phyloP scores from a whole-genome alignment of 2,329 filamentous ascomycete genomes.

The Fusarium secorum region DNA sequence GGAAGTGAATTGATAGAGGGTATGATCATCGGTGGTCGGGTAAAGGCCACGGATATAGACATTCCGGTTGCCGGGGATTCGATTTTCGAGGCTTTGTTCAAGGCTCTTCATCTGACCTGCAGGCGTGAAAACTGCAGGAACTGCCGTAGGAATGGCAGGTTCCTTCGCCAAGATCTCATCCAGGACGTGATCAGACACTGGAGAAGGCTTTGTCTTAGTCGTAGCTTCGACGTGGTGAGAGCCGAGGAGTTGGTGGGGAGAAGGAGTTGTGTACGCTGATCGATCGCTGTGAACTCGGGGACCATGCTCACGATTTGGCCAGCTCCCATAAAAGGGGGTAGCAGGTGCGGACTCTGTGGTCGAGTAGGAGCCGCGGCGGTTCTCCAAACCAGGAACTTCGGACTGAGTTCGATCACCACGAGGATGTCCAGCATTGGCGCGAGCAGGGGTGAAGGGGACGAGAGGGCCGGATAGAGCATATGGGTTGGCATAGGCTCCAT shows the following conservation, averaged over 20 bases:
- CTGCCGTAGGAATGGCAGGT: conserved; percentile 85
- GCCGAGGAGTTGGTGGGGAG: conserved; percentile 65
- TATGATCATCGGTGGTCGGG: conserved; percentile 92
- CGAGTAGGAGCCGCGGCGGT: conserved; percentile 72
- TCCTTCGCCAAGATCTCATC: conserved; percentile 75
- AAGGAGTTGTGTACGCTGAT: conserved; percentile 71
- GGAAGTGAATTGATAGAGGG: conserved; percentile 80
- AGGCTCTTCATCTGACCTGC: conserved; percentile 87
- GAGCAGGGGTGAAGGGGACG: conserved; percentile 63
- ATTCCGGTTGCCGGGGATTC: conserved; percentile 90
- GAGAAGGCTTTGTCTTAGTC: conserved; percentile 52
- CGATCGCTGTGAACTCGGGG: conserved; percentile 67
- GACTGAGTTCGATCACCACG: conserved; percentile 57
- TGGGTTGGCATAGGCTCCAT: conserved; percentile 47
- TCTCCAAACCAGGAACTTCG: conserved; percentile 69
- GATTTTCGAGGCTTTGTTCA: conserved; percentile 93
- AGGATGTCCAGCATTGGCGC: conserved; percentile 53
- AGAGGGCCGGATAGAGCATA: conserved; percentile 51
- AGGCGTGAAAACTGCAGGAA: conserved; percentile 87
- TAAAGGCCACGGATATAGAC: conserved; percentile 98
- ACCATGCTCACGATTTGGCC: conserved; percentile 65
- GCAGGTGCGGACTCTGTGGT: conserved; percentile 72
- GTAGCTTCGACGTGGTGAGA: conserved; percentile 51
- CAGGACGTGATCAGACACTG: conserved; percentile 59
- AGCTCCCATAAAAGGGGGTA: conserved; percentile 67